phyloP scores from a whole-genome alignment of 2,329 filamentous ascomycete species.

The Aspergillus japonicus region DNA sequence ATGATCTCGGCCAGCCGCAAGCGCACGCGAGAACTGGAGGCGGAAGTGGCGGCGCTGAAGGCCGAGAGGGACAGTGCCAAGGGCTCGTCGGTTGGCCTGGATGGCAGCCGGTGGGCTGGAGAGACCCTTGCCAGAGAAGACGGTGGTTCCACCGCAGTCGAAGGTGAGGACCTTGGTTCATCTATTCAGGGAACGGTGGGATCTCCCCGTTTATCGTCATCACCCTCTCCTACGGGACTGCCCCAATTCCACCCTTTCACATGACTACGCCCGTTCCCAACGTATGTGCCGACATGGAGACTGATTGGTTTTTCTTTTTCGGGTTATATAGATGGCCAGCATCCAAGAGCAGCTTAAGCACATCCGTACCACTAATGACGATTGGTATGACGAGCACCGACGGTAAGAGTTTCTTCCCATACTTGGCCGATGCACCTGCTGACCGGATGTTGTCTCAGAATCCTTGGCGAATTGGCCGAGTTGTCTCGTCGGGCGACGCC shows the following conservation, averaged over 20 bases:
- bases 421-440: conserved; percentile 3
- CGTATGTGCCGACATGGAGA: conserved; percentile 7
- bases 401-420: conserved; percentile 32
- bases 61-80: conserved; percentile 30
- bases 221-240: conserved; percentile 26
- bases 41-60: conserved; percentile 39
- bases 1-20: conserved; percentile 36
- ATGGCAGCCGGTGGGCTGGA: conserved; percentile 45
- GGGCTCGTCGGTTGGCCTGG: conserved; percentile 31
- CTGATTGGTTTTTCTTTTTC: conserved; percentile 13
- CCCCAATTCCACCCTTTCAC: conserved; percentile 32
- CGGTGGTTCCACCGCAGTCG: conserved; percentile 36
- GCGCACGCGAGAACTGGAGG: conserved; percentile 41
- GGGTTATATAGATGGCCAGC: conserved; percentile 45
- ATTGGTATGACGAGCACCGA: conserved; percentile 45
- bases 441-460: conserved; percentile 26
- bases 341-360: conserved; percentile 49
- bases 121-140: conserved; percentile 29
- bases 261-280: conserved; percentile 27
- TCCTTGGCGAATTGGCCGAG: conserved; percentile 40
- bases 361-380: conserved; percentile 46
- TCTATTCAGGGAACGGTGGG: conserved; percentile 51
- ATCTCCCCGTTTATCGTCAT: conserved; percentile 40
- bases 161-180: conserved; percentile 50
- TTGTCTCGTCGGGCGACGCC: conserved; percentile 33